These are phyloP conservation scores for Volvox reticuliferus DNA, from an alignment of 139 green algal species.

Conservation along the genomic window DNA sequence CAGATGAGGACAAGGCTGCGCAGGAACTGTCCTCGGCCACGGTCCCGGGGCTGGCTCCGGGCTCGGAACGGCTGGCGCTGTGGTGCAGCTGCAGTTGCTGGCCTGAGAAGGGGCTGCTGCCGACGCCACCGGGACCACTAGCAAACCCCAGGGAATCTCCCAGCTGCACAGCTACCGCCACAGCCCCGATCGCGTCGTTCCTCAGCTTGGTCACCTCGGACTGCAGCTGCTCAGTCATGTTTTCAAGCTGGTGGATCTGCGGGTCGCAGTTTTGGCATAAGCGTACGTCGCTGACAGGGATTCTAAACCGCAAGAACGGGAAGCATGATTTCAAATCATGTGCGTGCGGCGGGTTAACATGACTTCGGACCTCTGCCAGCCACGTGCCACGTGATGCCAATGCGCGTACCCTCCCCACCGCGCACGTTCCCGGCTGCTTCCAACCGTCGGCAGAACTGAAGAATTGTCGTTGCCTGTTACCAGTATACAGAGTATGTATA, in stretches of 20 bases:
- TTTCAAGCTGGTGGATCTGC: conserved; percentile 41
- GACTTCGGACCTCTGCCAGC: too few species aligned
- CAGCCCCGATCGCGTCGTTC: background rate
- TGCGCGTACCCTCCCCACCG: too few species aligned
- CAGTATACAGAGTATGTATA: too few species aligned
- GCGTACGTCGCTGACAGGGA: too few species aligned
- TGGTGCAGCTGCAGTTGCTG: background rate
- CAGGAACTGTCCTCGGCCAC: background rate
- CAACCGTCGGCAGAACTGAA: too few species aligned
- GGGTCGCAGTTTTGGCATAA: too few species aligned
- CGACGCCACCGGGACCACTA: background rate
- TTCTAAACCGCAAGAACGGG: too few species aligned
- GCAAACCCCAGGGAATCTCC: background rate
- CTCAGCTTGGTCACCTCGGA: background rate
- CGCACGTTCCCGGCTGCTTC: too few species aligned
- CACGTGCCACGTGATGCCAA: too few species aligned
- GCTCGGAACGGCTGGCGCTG: background rate
- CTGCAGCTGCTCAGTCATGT: conserved; percentile 8
- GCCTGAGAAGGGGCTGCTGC: background rate
- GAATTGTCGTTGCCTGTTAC: too few species aligned
- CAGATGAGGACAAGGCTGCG: background rate
- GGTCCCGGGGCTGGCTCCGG: background rate
- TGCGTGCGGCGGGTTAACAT: too few species aligned
- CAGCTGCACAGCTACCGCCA: background rate
- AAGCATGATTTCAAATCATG: too few species aligned